Evolutionary conservation across 2,329 filamentous ascomycete species (phyloP).

Genomic region (Arthrobotrys pseudoclavata): DNA sequence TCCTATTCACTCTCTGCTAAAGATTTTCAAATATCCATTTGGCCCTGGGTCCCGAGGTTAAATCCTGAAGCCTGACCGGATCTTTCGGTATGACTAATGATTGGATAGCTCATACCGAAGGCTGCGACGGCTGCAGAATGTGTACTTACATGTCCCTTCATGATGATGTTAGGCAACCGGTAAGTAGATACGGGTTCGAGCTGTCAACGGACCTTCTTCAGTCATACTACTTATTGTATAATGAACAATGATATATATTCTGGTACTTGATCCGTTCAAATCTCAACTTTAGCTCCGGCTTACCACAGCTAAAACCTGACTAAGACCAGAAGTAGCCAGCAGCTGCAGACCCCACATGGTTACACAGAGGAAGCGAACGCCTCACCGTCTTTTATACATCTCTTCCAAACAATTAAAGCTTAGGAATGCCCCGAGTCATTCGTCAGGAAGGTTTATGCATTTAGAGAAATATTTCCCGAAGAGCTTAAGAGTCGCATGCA

Average conservation of each 20-base stretch:
- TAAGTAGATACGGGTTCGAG: constrained; percentile 8
- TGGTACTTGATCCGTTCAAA: constrained; percentile 7
- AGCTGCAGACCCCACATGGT: constrained; percentile 32
- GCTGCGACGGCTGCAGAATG: constrained; percentile 1
- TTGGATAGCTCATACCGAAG: constrained; percentile 14
- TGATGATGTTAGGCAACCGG: constrained; percentile 23
- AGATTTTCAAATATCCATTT: neutral
- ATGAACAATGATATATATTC: neutral
- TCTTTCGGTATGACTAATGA: constrained; percentile 8
- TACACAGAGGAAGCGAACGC: constrained; percentile 45
- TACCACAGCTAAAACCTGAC: neutral
- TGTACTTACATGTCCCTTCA: neutral
- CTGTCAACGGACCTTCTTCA: neutral
- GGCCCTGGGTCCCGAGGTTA: constrained; percentile 10
- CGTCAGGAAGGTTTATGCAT: neutral
- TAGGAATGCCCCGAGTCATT: constrained; percentile 7
- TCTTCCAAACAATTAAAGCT: neutral
- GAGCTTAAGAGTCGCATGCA: neutral
- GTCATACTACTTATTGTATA: neutral
- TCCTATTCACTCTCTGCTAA: neutral
- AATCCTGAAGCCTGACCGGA: constrained; percentile 12
- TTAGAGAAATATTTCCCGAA: constrained; percentile 7
- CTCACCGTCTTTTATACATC: neutral
- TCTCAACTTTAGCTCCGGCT: neutral
- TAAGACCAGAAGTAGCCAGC: constrained; percentile 6